Conservation (phyloP, 2,329 filamentous ascomycete genomes). For the Fusarium nisikadoi region DNA sequence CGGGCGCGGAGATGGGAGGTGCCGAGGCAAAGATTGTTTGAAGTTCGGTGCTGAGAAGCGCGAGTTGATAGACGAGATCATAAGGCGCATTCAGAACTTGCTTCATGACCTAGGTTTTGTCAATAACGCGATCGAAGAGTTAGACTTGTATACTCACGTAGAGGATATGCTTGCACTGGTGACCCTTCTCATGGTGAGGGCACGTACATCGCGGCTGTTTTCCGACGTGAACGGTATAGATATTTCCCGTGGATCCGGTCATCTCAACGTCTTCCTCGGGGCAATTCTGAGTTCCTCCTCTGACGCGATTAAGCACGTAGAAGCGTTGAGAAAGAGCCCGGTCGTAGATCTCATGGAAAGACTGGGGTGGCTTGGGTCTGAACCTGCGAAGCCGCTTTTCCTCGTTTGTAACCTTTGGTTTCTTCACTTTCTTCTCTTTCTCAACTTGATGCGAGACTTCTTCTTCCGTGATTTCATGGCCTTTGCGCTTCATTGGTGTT, state of each 20-base stretch:
- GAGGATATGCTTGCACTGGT: slow-evolving; percentile 73
- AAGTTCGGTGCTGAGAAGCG: slow-evolving; percentile 69
- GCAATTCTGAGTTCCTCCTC: slow-evolving; percentile 49
- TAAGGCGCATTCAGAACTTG: slow-evolving; percentile 67
- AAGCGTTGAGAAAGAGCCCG: slow-evolving; percentile 57
- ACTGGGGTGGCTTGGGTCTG: slow-evolving; percentile 48
- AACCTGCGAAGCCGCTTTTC: slow-evolving; percentile 53
- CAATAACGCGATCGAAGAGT: neutral
- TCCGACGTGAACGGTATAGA: slow-evolving; percentile 68
- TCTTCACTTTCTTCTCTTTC: slow-evolving; percentile 29
- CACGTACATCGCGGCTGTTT: slow-evolving; percentile 65
- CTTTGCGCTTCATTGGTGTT: slow-evolving; percentile 35
- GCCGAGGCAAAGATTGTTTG: slow-evolving; percentile 65
- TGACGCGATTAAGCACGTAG: slow-evolving; percentile 57
- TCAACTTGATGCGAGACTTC: neutral
- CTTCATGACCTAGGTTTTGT: slow-evolving; percentile 60
- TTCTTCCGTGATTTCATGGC: neutral
- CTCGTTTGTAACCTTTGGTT: slow-evolving; percentile 1
- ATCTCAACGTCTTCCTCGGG: slow-evolving; percentile 66
- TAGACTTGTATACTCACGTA: slow-evolving; percentile 55
- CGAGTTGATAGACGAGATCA: slow-evolving; percentile 69
- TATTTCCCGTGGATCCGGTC: slow-evolving; percentile 72
- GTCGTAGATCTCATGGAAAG: slow-evolving; percentile 51
- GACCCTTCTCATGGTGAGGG: slow-evolving; percentile 62
- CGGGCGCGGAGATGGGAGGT: slow-evolving; percentile 58